A percentile compares a stretch with the other conserved stretches of the same genome.
Conservation (phyloP, 371 early-diverging fungal genomes). For the Syncephalastrum contaminatum region DNA sequence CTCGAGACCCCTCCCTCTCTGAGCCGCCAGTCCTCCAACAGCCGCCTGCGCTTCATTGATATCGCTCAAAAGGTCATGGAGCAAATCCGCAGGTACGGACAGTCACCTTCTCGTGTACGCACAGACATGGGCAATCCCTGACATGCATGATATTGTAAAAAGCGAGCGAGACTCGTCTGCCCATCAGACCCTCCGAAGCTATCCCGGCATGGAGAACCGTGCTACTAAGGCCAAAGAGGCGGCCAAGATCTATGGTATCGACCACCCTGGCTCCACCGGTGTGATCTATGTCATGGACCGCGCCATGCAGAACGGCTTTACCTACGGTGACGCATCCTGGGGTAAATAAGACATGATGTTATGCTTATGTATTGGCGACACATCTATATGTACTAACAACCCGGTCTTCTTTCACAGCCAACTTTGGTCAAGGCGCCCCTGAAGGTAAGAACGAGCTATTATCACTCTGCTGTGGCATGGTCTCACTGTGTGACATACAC, state of each 20-base stretch:
- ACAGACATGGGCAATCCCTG: not conserved
- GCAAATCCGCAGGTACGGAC: slow-evolving; percentile 27
- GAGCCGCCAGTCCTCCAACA: too few species aligned
- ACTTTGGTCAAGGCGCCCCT: slow-evolving; percentile 59
- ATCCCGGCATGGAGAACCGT: slow-evolving; percentile 22
- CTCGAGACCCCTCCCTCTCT: too few species aligned
- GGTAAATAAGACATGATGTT: slow-evolving; percentile 14
- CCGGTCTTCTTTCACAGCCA: slow-evolving; percentile 20
- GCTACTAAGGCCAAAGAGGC: slow-evolving; percentile 6
- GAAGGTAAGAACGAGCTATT: slow-evolving; percentile 31
- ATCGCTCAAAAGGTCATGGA: slow-evolving; percentile 29
- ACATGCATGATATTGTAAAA: not conserved
- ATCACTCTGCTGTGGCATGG: not conserved
- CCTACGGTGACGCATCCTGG: slow-evolving; percentile 39
- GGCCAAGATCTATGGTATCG: slow-evolving; percentile 27
- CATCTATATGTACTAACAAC: not conserved
- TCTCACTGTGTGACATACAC: not conserved
- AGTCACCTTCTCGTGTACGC: not conserved
- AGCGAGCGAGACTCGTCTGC: slow-evolving; percentile 25
- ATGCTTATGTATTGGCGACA: not conserved
- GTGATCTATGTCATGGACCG: slow-evolving; percentile 57
- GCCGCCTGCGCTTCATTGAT: slow-evolving; percentile 16
- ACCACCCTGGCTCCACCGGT: slow-evolving; percentile 47
- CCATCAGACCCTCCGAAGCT: slow-evolving; percentile 21
- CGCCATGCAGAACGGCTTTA: slow-evolving; percentile 42